Percentiles rank a stretch among this genome's conserved stretches.
Conservation (phyloP, 2,329 filamentous ascomycete genomes). For the Aspergillus jensenii region DNA sequence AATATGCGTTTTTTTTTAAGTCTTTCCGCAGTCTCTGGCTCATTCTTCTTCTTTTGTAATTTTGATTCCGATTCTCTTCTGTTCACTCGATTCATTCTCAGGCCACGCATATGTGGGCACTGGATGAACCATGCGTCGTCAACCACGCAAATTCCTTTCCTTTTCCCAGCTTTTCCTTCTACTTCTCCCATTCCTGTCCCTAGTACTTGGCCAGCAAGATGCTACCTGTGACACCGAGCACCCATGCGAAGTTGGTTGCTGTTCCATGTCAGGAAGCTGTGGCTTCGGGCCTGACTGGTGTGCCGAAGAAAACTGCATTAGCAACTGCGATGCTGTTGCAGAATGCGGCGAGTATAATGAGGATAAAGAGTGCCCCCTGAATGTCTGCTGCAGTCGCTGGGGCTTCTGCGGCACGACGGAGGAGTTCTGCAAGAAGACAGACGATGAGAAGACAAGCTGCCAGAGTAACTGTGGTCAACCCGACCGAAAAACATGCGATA, state of each 20-base stretch:
- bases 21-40: no score
- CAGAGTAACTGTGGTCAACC: constrained; percentile 1
- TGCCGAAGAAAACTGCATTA: constrained; percentile 3
- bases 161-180: neutral
- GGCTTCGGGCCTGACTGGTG: constrained; percentile 1
- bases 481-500: neutral
- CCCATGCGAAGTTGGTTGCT: neutral
- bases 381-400: constrained; percentile 4
- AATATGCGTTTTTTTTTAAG: no score
- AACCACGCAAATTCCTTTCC: no score
- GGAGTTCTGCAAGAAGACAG: neutral
- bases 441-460: neutral
- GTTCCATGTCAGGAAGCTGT: neutral
- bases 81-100: no score
- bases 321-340: constrained; percentile 3
- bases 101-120: no score
- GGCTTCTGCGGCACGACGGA: constrained; percentile 8
- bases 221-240: neutral
- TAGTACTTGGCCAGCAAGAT: neutral
- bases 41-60: no score
- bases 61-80: no score
- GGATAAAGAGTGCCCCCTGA: neutral
- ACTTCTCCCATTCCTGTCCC: neutral
- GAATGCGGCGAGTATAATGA: constrained; percentile 1
- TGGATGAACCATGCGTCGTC: no score